Evolutionary conservation across 139 green algal species (phyloP).

Genomic region (Chlorella sp.): DNA sequence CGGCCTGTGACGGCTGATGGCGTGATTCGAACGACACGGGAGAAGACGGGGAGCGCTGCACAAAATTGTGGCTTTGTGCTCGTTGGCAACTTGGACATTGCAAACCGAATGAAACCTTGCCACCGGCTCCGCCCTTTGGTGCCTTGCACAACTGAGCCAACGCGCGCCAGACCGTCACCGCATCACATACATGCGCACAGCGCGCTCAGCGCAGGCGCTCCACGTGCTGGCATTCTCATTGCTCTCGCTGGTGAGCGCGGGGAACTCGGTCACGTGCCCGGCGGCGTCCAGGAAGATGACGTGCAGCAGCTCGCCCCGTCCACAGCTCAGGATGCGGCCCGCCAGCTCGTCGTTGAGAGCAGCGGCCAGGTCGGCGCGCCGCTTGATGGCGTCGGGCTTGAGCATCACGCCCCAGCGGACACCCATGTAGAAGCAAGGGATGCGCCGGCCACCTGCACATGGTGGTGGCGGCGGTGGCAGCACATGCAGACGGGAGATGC

Average conservation of each 20-base stretch:
- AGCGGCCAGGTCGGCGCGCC: conserved; percentile 40
- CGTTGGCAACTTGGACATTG: too few species aligned
- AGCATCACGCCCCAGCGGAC: conserved; percentile 54
- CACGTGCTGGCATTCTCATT: conserved; percentile 29
- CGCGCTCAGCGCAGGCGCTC: conserved; percentile 24
- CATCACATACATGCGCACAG: conserved; percentile 37
- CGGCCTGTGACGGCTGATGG: too few species aligned
- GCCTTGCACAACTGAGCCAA: too few species aligned
- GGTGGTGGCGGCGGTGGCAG: too few species aligned
- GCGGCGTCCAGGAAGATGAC: conserved; percentile 46
- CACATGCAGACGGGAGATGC: too few species aligned
- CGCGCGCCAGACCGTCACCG: too few species aligned
- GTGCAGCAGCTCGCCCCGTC: conserved; percentile 36
- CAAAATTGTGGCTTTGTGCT: too few species aligned
- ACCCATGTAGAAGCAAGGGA: conserved; percentile 45
- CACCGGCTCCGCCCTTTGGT: too few species aligned
- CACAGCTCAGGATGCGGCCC: conserved; percentile 41
- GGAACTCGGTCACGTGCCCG: conserved; percentile 25
- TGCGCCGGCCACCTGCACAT: background rate
- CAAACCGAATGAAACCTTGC: too few species aligned
- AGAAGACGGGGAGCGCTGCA: too few species aligned
- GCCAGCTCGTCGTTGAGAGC: conserved; percentile 47
- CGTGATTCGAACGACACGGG: too few species aligned
- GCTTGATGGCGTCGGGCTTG: conserved; percentile 21
- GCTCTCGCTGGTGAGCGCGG: conserved; percentile 12